Evolutionary conservation across 768 basidiomycete genomes (phyloP), one percentile per base, ranked within the genome.

Genomic region (Hirschioporus abietinus): DNA sequence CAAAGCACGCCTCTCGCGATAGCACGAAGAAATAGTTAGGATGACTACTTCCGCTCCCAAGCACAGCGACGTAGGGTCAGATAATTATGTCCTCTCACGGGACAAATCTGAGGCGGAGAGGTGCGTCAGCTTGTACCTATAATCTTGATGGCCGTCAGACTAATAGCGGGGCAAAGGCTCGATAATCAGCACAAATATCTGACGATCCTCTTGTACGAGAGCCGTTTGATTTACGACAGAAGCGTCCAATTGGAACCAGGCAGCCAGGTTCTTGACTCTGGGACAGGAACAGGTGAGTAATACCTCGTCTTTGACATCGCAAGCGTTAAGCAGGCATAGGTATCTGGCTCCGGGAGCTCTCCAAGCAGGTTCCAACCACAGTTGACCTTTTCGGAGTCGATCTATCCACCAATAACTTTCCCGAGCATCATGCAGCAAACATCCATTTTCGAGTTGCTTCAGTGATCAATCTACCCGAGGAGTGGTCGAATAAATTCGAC

Each of bases 401-500:
- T 61, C 12, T 52, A 66, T 72, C 63, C 65, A 70, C 27, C 26
- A 63, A 1, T 63, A 68, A 8, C 69, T 72, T n/a, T 70, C 69
- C 65, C 67, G 42, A 69, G 17, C 27, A 26, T 10, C 26, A 58
- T 18, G 23, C 63, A 20, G 57, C 63, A 8, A 72, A 72, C 65
- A 64, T 68, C 9, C 23, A 61, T 10, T 71, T 70, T 57, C 36
- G 42, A 20, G 61, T 68, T 35, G 66, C 71, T 25, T 73, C 74
- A 35, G 68, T 72, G 20, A 73, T 71, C 8, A 26, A 64, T n/a
- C 73, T 78, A n/a, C 77, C 78, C 0, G 34, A 60, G 1, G 72
- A 71, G 27, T 77, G 78, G 77, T 60, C 70, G 2, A 71, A 68
- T n/a, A 73, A 70, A 17, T 79, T 79, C 66, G 18, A 65, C 1